Evolutionary conservation across 2,329 filamentous ascomycete genomes (phyloP).

Genomic region (Claviceps maximensis): DNA sequence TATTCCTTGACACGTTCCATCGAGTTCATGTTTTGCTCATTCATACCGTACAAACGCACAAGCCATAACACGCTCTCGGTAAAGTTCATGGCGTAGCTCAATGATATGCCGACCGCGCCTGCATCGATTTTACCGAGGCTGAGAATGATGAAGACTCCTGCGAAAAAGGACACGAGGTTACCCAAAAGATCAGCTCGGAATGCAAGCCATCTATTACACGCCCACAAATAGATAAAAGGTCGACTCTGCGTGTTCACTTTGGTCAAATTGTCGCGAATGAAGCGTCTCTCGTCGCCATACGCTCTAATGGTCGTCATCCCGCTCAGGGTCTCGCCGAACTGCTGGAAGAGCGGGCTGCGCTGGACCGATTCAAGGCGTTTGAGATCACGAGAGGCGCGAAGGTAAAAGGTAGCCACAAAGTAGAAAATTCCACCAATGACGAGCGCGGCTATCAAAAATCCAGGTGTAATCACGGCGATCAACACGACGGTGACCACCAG

Average conservation of each 20-base stretch:
- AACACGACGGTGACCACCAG: constrained; percentile 76
- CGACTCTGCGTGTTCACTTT: constrained; percentile 85
- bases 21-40: constrained; percentile 99
- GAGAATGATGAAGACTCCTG: constrained; percentile 78
- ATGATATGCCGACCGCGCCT: constrained; percentile 80
- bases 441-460: constrained; percentile 72
- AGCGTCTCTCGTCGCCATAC: constrained; percentile 86
- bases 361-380: constrained; percentile 92
- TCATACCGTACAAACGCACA: constrained; percentile 81
- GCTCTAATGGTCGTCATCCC: constrained; percentile 95
- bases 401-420: constrained; percentile 73
- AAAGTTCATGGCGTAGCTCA: constrained; percentile 94
- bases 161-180: constrained; percentile 84
- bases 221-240: constrained; percentile 94
- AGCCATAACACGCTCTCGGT: constrained; percentile 96
- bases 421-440: constrained; percentile 79
- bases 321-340: constrained; percentile 89
- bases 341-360: constrained; percentile 89
- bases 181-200: constrained; percentile 85
- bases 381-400: constrained; percentile 83
- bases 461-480: constrained; percentile 80
- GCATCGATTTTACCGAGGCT: constrained; percentile 76
- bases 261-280: constrained; percentile 78
- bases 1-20: constrained; percentile 97
- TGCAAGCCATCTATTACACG: constrained; percentile 89